Base-by-base conservation (phyloP, 352 stramenopile species). In the Sclerospora graminicola region DNA sequence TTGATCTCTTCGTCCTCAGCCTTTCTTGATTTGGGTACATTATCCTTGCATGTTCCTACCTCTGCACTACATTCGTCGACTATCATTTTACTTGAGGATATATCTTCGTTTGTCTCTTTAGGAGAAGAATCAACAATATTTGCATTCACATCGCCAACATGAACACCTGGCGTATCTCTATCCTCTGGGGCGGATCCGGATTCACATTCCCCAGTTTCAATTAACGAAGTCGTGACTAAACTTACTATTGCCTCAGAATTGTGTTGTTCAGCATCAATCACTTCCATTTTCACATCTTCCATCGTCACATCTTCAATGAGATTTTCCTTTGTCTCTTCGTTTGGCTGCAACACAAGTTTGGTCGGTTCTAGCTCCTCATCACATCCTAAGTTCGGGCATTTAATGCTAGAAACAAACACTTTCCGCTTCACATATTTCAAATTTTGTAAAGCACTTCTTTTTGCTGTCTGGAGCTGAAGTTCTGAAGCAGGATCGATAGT, bases 371-470 rank as follows among this genome's bases (percentile, higher is more conserved):
- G 38, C 9, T 41, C 5, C 11, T 30, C 28, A 1, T 16, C 38
- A 41, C 52, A n/a, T 2, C 26, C 21, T 37, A 35, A n/a, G 21
- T 26, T 6, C 4, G 3, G 21, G 21, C 21, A 26, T 26, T 26
- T 6, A 7, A 3, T 26, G 6, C 21, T 26, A 7, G 21, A 26
- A 6, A 68, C n/a, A n/a, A 31, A 30, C 3, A 82, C 47, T 55
- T 67, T 79, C 27, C 66, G 47, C 52, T 71, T 79, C 8, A 82
- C 58, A 20, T 82, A 82, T 41, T 71, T 77, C 8, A 54, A 50
- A 32, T 61, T 48, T 43, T 54, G 52, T 20, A 64, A 8, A 19
- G 49, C 10, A 18, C 19, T 30, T 30, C 41, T 26, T 32, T 46
- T 53, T 9, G n/a, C 10, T 15, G n/a, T 26, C 16, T 45, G 14